These are phyloP conservation scores for Saturnispora sekii DNA, from an alignment of 805 yeast species.

Conservation along the genomic window DNA sequence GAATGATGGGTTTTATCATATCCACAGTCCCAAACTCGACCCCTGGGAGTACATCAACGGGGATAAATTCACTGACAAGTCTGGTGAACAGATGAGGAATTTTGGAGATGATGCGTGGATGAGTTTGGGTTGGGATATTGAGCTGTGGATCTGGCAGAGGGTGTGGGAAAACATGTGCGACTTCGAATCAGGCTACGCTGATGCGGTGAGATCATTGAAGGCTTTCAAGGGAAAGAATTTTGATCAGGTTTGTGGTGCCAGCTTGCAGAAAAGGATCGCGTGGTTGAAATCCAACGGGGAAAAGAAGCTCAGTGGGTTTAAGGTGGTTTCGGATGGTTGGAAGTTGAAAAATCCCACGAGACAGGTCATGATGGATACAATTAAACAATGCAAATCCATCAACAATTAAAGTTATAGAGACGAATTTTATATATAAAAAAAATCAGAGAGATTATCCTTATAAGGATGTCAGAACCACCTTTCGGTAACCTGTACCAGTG, in stretches of 20 bases:
- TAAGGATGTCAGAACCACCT: conserved; percentile 12
- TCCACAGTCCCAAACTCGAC: conserved; percentile 41
- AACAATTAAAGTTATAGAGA: not conserved
- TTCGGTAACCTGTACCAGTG: conserved; percentile 29
- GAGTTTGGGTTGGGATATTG: conserved; percentile 18
- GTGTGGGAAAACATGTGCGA: conserved; percentile 18
- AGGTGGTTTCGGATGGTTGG: conserved; percentile 7
- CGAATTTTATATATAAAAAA: not conserved
- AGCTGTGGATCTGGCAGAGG: conserved; percentile 19
- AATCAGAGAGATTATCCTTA: not conserved
- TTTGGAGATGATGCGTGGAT: conserved; percentile 19
- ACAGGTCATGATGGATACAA: not conserved
- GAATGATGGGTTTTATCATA: conserved; percentile 30
- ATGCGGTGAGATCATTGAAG: conserved; percentile 11
- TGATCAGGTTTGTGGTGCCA: conserved; percentile 14
- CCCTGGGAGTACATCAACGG: conserved; percentile 30
- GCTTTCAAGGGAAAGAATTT: conserved; percentile 17
- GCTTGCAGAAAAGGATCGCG: conserved; percentile 16
- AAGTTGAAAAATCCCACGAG: conserved; percentile 8
- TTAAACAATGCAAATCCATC: not conserved
- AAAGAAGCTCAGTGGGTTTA: not conserved
- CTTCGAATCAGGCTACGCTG: not conserved
- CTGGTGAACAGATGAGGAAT: conserved; percentile 17
- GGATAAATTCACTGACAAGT: conserved; percentile 15
- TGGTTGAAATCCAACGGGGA: conserved; percentile 20